A percentile compares a stretch with the other conserved stretches of the same genome.
These are phyloP conservation scores for Fonsecaea erecta DNA, from an alignment of 2,329 filamentous ascomycete species.

Conservation along the genomic window DNA sequence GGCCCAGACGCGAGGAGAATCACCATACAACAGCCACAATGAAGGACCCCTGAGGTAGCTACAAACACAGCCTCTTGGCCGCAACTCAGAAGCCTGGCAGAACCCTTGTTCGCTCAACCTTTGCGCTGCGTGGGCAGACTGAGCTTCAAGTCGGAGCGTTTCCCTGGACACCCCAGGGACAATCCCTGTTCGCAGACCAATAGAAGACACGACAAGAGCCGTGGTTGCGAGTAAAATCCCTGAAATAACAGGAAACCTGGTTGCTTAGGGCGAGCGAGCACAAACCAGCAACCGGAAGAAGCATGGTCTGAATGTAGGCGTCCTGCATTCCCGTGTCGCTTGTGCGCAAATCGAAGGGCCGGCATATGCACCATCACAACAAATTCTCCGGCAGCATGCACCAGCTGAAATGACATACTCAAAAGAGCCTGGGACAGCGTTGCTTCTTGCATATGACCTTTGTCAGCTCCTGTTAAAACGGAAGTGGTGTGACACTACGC, in stretches of 20 bases:
- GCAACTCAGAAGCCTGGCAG: not conserved
- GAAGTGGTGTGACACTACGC: not conserved
- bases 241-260: constrained; percentile 3
- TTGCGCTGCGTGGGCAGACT: not conserved
- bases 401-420: constrained; percentile 1
- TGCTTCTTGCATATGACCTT: not conserved
- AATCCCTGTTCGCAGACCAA: constrained; percentile 1
- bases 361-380: not conserved
- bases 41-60: not conserved
- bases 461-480: not conserved
- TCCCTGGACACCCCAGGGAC: not conserved
- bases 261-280: not conserved
- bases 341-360: constrained; percentile 7
- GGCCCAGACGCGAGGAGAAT: not conserved
- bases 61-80: not conserved
- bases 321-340: constrained; percentile 25
- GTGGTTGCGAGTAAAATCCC: not conserved
- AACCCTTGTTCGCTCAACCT: not conserved
- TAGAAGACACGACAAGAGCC: not conserved
- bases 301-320: constrained; percentile 6
- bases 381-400: constrained; percentile 21
- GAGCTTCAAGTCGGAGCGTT: constrained; percentile 1
- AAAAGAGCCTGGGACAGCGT: not conserved
- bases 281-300: constrained; percentile 5
- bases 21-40: not conserved